A percentile compares a stretch with the other conserved stretches of the same genome.
phyloP scores from a whole-genome alignment of 1,139 yeast genomes.

The Protomyces arabidopsidicola region DNA sequence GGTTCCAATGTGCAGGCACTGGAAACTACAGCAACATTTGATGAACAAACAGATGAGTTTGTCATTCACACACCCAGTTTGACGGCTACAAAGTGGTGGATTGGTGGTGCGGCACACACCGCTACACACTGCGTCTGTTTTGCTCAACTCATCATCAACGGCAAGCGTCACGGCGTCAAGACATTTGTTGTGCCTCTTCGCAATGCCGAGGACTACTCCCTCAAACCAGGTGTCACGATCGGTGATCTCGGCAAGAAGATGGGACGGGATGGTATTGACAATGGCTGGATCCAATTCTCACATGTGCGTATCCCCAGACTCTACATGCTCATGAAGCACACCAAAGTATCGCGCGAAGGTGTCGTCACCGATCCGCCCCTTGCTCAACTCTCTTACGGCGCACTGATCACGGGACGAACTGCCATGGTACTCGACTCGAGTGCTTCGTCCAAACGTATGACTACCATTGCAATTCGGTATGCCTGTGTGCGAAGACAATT shows the following conservation, averaged over 20 bases:
- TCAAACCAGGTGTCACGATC: slow-evolving; percentile 71
- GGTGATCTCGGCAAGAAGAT: slow-evolving; percentile 86
- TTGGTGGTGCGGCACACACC: slow-evolving; percentile 95
- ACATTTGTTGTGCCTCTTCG: slow-evolving; percentile 87
- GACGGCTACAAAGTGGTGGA: slow-evolving; percentile 97
- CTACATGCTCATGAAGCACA: slow-evolving; percentile 75
- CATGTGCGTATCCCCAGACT: slow-evolving; percentile 77
- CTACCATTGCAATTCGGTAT: slow-evolving; percentile 80
- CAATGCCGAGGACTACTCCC: slow-evolving; percentile 58
- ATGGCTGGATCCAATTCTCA: slow-evolving; percentile 85
- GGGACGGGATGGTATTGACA: slow-evolving; percentile 57
- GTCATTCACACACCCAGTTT: slow-evolving; percentile 78
- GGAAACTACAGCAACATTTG: slow-evolving; percentile 86
- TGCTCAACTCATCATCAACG: slow-evolving; percentile 82
- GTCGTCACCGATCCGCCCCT: slow-evolving; percentile 64
- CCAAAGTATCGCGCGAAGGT: slow-evolving; percentile 67
- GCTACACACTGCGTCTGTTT: slow-evolving; percentile 78
- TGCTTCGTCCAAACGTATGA: slow-evolving; percentile 71
- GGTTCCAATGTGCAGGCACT: slow-evolving; percentile 91
- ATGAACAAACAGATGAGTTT: slow-evolving; percentile 60
- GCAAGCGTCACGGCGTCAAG: slow-evolving; percentile 87
- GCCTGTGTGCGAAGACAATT: slow-evolving; percentile 90
- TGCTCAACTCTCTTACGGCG: slow-evolving; percentile 83
- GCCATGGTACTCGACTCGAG: slow-evolving; percentile 82
- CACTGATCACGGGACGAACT: slow-evolving; percentile 82